These are phyloP conservation scores for Backusella luteola DNA, from an alignment of 192 early-diverging fungal species.

Conservation along the genomic window DNA sequence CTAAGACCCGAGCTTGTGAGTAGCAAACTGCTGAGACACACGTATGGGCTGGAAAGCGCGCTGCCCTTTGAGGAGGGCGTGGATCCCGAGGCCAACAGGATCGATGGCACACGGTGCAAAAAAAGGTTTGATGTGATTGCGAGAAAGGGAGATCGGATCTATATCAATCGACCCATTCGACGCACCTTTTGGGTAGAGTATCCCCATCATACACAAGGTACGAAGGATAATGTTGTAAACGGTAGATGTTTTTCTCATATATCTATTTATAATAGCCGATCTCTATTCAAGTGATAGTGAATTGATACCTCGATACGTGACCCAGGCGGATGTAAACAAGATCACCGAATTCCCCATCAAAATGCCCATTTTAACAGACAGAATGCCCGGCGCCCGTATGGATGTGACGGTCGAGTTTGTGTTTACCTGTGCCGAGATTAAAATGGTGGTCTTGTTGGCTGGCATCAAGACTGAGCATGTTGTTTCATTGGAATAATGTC, in stretches of 20 bases:
- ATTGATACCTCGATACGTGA: not conserved
- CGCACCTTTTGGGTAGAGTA: conserved; percentile 3
- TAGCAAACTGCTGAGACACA: conserved; percentile 37
- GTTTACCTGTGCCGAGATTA: conserved; percentile 24
- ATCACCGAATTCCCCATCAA: conserved; percentile 2
- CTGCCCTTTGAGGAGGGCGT: conserved; percentile 43
- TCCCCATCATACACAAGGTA: conserved; percentile 12
- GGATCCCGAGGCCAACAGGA: conserved; percentile 35
- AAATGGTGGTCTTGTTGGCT: conserved; percentile 22
- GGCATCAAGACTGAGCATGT: conserved; percentile 4
- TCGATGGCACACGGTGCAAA: conserved; percentile 38
- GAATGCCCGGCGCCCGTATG: conserved; percentile 18
- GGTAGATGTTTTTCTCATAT: not conserved
- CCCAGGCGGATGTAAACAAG: not conserved
- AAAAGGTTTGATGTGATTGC: conserved; percentile 31
- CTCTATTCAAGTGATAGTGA: conserved; percentile 9
- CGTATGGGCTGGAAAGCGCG: conserved; percentile 43
- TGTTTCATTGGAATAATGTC: not conserved
- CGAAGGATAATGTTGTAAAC: not conserved
- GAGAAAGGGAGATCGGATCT: conserved; percentile 30
- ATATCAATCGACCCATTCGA: conserved; percentile 42
- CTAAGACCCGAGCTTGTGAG: conserved; percentile 34
- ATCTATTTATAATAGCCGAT: not conserved
- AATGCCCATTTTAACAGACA: not conserved
- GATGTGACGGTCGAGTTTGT: conserved; percentile 36